phyloP scores from a whole-genome alignment of 768 basidiomycete genomes.

The Boletus coccyginus region DNA sequence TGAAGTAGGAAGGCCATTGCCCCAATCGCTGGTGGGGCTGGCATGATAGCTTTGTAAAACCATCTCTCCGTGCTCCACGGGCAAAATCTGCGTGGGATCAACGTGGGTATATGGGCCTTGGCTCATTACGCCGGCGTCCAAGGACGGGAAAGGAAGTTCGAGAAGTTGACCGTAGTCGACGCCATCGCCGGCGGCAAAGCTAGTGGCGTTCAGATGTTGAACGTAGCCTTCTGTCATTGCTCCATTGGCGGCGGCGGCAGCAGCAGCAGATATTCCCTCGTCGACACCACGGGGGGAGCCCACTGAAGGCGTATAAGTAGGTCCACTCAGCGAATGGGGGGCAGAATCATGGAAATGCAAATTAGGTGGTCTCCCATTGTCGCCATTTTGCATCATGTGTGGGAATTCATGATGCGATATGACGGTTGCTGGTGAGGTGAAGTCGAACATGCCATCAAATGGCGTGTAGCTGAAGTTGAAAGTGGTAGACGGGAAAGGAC shows the following conservation, averaged over 20 bases:
- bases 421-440: slow-evolving; percentile 35
- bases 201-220: slow-evolving; percentile 51
- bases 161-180: slow-evolving; percentile 65
- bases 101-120: slow-evolving; percentile 72
- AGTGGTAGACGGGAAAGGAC: slow-evolving; percentile 61
- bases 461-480: slow-evolving; percentile 76
- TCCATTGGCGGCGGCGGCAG: slow-evolving; percentile 63
- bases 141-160: slow-evolving; percentile 58
- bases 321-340: slow-evolving; percentile 28
- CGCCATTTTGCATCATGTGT: slow-evolving; percentile 31
- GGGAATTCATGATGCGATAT: slow-evolving; percentile 36
- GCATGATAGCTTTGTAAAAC: slow-evolving; percentile 57
- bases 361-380: slow-evolving; percentile 29
- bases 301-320: slow-evolving; percentile 37
- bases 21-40: slow-evolving; percentile 85
- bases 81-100: slow-evolving; percentile 86
- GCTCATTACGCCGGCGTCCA: slow-evolving; percentile 43
- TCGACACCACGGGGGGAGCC: slow-evolving; percentile 29
- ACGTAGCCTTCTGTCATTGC: slow-evolving; percentile 74
- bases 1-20: slow-evolving; percentile 60
- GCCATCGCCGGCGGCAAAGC: slow-evolving; percentile 53
- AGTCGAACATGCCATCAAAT: slow-evolving; percentile 62
- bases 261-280: slow-evolving; percentile 62
- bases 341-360: slow-evolving; percentile 31
- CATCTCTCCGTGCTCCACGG: slow-evolving; percentile 40